Conservation (phyloP, 2,329 filamentous ascomycete genomes). For the Trichophyton verrucosum region DNA sequence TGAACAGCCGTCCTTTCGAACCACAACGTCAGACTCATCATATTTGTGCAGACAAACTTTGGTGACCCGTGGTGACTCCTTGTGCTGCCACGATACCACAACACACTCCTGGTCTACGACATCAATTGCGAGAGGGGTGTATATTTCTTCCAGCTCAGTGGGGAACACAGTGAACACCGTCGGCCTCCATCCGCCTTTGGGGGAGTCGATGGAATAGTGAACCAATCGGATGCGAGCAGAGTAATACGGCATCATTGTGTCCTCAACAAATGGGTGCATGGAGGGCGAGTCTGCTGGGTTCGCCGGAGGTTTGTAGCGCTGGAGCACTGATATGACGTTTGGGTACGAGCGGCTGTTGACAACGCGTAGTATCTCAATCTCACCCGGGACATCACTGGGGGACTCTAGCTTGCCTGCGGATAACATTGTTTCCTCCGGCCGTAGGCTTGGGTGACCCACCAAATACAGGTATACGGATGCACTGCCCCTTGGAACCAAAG, state of each 20-base stretch:
- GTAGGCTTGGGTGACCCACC: slow-evolving; percentile 7
- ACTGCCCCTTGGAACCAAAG: slow-evolving; percentile 4
- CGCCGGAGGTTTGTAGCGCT: slow-evolving; percentile 20
- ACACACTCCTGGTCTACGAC: slow-evolving; percentile 2
- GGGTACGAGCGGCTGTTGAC: slow-evolving; percentile 13
- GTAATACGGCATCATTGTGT: slow-evolving; percentile 18
- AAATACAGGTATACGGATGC: slow-evolving; percentile 18
- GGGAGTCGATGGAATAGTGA: slow-evolving; percentile 14
- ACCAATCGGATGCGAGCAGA: slow-evolving; percentile 20
- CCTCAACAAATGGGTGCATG: slow-evolving; percentile 22
- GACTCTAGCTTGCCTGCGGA: slow-evolving; percentile 14
- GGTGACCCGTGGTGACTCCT: background rate
- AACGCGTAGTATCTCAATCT: slow-evolving; percentile 24
- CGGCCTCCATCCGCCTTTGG: background rate
- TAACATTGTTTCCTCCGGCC: slow-evolving; percentile 9
- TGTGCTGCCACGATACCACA: slow-evolving; percentile 12
- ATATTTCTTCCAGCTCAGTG: background rate
- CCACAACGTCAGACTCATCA: background rate
- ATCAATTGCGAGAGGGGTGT: slow-evolving; percentile 9
- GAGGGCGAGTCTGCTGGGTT: slow-evolving; percentile 7
- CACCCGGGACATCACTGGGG: slow-evolving; percentile 19
- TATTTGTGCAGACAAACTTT: background rate
- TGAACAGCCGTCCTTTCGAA: background rate
- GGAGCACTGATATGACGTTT: slow-evolving; percentile 22
- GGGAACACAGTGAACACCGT: slow-evolving; percentile 9